These are phyloP conservation scores for Pycnococcus provasolii DNA, from an alignment of 139 green algal genomes.

Conservation along the genomic window DNA sequence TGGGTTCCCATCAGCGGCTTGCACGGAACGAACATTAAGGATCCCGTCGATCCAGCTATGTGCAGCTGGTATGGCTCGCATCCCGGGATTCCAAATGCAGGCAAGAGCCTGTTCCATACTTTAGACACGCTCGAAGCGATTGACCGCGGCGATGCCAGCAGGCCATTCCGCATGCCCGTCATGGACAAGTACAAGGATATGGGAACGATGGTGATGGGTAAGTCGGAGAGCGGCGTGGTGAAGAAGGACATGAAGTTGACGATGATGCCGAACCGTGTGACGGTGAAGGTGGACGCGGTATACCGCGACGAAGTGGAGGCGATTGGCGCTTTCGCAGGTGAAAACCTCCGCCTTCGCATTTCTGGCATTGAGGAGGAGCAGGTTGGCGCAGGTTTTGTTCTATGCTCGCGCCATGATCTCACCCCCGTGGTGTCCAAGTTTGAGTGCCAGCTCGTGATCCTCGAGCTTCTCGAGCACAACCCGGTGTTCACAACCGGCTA, in stretches of 20 bases:
- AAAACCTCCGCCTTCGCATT: slow-evolving; percentile 44
- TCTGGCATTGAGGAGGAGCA: slow-evolving; percentile 71
- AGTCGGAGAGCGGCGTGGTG: slow-evolving; percentile 83
- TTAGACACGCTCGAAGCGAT: slow-evolving; percentile 69
- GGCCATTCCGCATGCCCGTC: slow-evolving; percentile 66
- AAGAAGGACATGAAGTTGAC: slow-evolving; percentile 61
- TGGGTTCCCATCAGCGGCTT: slow-evolving; percentile 91
- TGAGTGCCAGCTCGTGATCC: slow-evolving; percentile 64
- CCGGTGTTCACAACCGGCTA: slow-evolving; percentile 85
- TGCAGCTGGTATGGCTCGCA: slow-evolving; percentile 64
- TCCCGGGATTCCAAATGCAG: slow-evolving; percentile 3
- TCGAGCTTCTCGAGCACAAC: slow-evolving; percentile 92
- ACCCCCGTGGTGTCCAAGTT: slow-evolving; percentile 64
- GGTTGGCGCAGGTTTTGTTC: slow-evolving; percentile 80
- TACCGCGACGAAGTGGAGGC: slow-evolving; percentile 87
- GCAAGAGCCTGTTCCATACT: slow-evolving; percentile 78
- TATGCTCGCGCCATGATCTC: slow-evolving; percentile 41
- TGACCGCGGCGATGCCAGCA: slow-evolving; percentile 30
- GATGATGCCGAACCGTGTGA: slow-evolving; percentile 89
- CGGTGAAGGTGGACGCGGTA: slow-evolving; percentile 75
- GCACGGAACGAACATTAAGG: slow-evolving; percentile 77
- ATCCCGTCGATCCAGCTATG: slow-evolving; percentile 35
- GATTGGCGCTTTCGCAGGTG: slow-evolving; percentile 41
- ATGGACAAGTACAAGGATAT: slow-evolving; percentile 95
- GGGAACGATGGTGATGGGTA: slow-evolving; percentile 96